Percentiles rank a stretch among this genome's conserved stretches.
Evolutionary conservation across 805 yeast species (phyloP).

Genomic region (Saturnispora hagleri): DNA sequence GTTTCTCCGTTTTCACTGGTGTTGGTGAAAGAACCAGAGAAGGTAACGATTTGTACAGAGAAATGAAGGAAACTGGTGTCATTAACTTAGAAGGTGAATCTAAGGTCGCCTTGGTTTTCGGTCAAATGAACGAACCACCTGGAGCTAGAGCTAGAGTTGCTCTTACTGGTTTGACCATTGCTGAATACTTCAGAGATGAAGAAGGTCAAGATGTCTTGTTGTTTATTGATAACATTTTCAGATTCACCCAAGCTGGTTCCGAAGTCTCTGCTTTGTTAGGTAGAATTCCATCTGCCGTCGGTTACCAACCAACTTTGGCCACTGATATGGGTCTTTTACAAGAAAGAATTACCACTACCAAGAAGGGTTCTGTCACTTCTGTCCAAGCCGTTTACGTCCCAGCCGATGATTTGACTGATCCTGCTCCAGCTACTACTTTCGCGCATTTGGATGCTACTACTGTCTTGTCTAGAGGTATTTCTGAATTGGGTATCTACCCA

Average conservation of each 20-base stretch:
- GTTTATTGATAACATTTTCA: conserved; percentile 99
- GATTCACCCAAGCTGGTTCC: conserved; percentile 99
- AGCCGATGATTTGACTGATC: conserved; percentile 99
- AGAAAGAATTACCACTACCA: conserved; percentile 99
- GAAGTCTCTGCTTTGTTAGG: conserved; percentile 99
- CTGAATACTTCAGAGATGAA: conserved; percentile 99
- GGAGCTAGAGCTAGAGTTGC: conserved; percentile 99
- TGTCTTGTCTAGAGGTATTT: conserved; percentile 98
- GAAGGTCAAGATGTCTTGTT: conserved; percentile 99
- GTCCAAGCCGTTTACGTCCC: conserved; percentile 99
- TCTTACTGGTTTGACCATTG: conserved; percentile 98
- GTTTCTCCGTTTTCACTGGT: conserved; percentile 99
- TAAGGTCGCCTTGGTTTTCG: conserved; percentile 98
- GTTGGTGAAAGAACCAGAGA: conserved; percentile 99
- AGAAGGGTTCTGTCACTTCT: conserved; percentile 99
- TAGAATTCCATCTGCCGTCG: conserved; percentile 99
- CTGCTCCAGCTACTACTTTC: conserved; percentile 99
- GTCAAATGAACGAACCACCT: conserved; percentile 99
- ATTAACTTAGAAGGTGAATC: conserved; percentile 99
- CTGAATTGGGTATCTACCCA: conserved; percentile 99
- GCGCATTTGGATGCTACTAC: conserved; percentile 99
- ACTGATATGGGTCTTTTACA: conserved; percentile 99
- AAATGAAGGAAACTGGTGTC: conserved; percentile 99
- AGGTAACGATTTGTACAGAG: conserved; percentile 99
- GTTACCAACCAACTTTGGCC: conserved; percentile 99